Evolutionary conservation across 2,329 filamentous ascomycete species (phyloP), one percentile per base, ranked within the genome.

Genomic region (Ophiocordyceps polyrhachis-furcata): DNA sequence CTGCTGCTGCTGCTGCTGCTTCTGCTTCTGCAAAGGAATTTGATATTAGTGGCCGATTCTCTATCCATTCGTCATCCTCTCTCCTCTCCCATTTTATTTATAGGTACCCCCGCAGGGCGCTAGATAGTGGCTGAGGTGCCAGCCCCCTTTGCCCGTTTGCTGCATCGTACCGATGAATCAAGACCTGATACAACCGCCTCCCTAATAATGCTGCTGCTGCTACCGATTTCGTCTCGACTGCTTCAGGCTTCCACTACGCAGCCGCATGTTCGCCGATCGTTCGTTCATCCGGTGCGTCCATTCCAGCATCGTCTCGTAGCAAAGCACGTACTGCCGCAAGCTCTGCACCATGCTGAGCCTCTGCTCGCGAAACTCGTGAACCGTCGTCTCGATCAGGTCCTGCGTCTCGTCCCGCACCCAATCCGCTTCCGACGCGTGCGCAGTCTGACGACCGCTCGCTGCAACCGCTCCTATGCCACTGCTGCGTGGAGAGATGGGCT

Each of bases 271-370:
- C 43, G 48, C 44, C 42, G 48, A 48, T 31, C 53, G 43, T 28
- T 62, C 68, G 45, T 74, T 65, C 37, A 68, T 53, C 49, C 71
- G 62, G 53, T 62, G 65, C 25, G 91, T 62, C 87, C 89, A 98
- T 62, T 96, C 89, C 45, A 93, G 66, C 7, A 96, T 73, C 38
- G 84, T 93, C 66, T 98, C 91, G 60, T 98, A 98, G 61, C 91
- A 98, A 31, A 98, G 75, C 43, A 95, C 89, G 63, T 83, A 96
- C 60, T 98, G 91, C 48, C 85, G 72, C 47, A 96, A 65, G 55
- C 83, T 95, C 62, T 96, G 91, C 40, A 98, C 89, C 88, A 96
- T 98, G 62, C 87, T 95, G 19, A 95, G 65, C 51, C 91, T 70
- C 64, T 98, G 91, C 43, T 73, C 69, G 46, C 91, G 72, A 61